Conservation (phyloP, 83 land plant species). For the Thuja plicata region DNA sequence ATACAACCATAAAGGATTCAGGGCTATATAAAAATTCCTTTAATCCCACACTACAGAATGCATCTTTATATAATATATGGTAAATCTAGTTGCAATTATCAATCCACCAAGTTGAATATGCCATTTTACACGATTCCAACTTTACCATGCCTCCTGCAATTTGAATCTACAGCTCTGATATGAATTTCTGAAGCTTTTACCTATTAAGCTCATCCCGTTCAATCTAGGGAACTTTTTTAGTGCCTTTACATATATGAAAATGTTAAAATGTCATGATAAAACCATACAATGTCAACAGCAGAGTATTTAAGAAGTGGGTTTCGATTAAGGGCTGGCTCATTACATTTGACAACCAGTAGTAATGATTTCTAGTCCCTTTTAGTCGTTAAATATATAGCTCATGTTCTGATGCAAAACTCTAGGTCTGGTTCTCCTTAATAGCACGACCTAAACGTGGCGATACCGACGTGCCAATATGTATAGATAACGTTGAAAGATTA, state of each 20-base stretch:
- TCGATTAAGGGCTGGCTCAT: not conserved
- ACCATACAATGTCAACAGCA: not conserved
- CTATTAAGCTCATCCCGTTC: not conserved
- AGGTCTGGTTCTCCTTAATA: not conserved
- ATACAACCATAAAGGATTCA: not conserved
- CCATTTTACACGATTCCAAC: not conserved
- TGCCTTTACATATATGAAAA: not conserved
- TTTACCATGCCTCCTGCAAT: not conserved
- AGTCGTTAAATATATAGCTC: not conserved
- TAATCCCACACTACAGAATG: not conserved
- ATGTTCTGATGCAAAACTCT: not conserved
- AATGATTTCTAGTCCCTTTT: not conserved
- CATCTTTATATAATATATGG: not conserved
- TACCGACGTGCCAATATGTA: not conserved
- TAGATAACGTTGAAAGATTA: not conserved
- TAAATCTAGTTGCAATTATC: not conserved
- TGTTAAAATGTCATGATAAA: not conserved
- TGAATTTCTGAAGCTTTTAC: not conserved
- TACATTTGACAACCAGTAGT: not conserved
- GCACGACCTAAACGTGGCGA: not conserved
- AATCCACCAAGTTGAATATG: not conserved
- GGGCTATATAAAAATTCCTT: not conserved
- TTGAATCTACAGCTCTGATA: not conserved
- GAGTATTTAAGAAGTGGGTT: not conserved
- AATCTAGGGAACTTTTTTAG: not conserved